Evolutionary conservation across 106 monocot genomes (phyloP), one percentile per base, ranked within the genome.

Genomic region (Amphibolis antarctica): DNA sequence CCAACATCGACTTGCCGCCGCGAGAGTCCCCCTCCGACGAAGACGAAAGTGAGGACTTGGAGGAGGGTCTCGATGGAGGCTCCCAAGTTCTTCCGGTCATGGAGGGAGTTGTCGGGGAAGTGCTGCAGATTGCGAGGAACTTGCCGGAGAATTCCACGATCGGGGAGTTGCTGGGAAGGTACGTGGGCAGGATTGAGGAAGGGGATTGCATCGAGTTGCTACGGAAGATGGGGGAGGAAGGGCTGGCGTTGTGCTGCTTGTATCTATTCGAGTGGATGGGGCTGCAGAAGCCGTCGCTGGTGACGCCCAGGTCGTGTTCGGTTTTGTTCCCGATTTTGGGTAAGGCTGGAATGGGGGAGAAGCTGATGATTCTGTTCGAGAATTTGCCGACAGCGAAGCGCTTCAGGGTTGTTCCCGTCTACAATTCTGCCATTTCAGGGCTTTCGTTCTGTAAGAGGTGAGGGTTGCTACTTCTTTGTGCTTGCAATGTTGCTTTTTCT

Each of bases 181-280:
- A 47, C 57, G 66, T 15, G 31, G 98, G 86, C 26, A 76, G 61
- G 63, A 29, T 88, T 48, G 69, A 78, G 9, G 78, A 81, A 66
- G 80, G 76, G 24, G 98, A 98, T 28, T 98, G 98, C 61, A 65
- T 98, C 12, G 72, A 87, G 64, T 47, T 98, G 51, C 61, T 98
- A 78, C 36, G 42, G 61, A 85, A 58, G 49, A 64, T 98, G 91
- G 82, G 82, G 36, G 82, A 86, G 45, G 82, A 85, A 65, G 80
- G 78, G 14, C 47, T 88, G 60, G 64, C 52, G 10, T 43, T 56
- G 69, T 68, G 69, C 18, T 82, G 86, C 20, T 68, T 85, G 69
- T 79, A 91, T 50, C 69, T 98, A 9, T 85, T 85, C 28, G 81
- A 87, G 62, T 98, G 98, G 98, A 91, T 98, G 98, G 17, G 80